These are phyloP conservation scores for Penicillium sp. DNA, from an alignment of 2,329 filamentous ascomycete species.

Conservation along the genomic window DNA sequence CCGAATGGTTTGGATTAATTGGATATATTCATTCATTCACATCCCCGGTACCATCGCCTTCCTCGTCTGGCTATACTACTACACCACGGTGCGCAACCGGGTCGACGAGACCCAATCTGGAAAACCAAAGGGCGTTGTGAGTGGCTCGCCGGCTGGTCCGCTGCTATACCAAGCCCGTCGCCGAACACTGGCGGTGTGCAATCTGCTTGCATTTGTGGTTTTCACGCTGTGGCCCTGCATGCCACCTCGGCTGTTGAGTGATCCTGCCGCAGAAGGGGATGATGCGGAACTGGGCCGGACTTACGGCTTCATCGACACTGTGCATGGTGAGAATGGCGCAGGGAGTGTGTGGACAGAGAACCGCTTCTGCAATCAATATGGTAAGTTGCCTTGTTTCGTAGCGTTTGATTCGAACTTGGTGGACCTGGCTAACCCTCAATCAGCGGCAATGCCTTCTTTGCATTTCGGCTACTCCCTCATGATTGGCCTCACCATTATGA, in stretches of 20 bases:
- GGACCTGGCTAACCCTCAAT: not conserved
- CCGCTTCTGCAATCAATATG: slow-evolving; percentile 75
- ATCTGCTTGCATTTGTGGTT: slow-evolving; percentile 60
- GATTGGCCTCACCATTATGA: slow-evolving; percentile 69
- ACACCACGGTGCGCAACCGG: slow-evolving; percentile 65
- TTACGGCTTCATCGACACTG: slow-evolving; percentile 62
- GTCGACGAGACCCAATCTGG: slow-evolving; percentile 43
- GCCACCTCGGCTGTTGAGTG: slow-evolving; percentile 60
- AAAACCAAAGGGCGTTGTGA: slow-evolving; percentile 36
- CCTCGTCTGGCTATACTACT: slow-evolving; percentile 67
- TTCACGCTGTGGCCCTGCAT: slow-evolving; percentile 64
- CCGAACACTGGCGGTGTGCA: slow-evolving; percentile 60
- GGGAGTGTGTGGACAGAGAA: slow-evolving; percentile 73
- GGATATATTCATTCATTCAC: slow-evolving; percentile 75
- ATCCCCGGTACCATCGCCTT: slow-evolving; percentile 76
- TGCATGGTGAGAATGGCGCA: slow-evolving; percentile 59
- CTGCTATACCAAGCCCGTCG: slow-evolving; percentile 58
- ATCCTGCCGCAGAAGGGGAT: slow-evolving; percentile 55
- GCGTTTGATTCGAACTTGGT: too few species aligned
- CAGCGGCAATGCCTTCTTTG: slow-evolving; percentile 72
- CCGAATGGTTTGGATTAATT: slow-evolving; percentile 69
- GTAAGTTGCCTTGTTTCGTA: slow-evolving; percentile 39
- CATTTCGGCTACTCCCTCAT: slow-evolving; percentile 76
- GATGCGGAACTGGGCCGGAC: slow-evolving; percentile 61
- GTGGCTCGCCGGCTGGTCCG: slow-evolving; percentile 51